Evolutionary conservation across 306 rosid genomes (phyloP), one percentile per base, ranked within the genome.

Genomic region (Castanea sativa): DNA sequence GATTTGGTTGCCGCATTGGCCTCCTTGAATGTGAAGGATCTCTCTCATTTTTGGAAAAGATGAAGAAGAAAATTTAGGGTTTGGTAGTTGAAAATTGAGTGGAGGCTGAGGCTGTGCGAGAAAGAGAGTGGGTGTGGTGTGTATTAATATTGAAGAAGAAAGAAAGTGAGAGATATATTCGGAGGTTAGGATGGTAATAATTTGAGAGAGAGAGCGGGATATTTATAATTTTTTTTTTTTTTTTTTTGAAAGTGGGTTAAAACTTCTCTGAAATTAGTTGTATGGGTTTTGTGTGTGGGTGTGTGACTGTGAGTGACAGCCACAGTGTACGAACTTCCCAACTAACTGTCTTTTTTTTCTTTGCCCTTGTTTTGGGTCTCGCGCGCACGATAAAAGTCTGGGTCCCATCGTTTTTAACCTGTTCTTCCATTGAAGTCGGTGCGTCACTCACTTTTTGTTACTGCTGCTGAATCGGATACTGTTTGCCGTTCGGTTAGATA

Each of bases 1-100:
- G 88, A 93, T 93, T 73, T 93, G 98, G 91, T 93, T 93, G 23
- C 98, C 98, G 79, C 98, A 93, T 86, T 93, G 98, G 79, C 98
- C 98, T 27, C 93, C 98, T 69, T 93, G 97, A 38, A 93, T 84
- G 78, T 93, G 98, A 85, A 93, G 79, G 82, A 93, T 93, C 86
- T 93, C 98, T 76, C 97, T 90, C 98, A 93, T 93, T 76, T 78
- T 75, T 56, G 53, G 12, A 5, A 43, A 20, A 32, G 38, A 67
- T 69, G 67, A 73, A 30, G 53, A 16, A 20, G 65, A 59, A 21
- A 29, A 23, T 59, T 5, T 59, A 27, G 32, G 13, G 33, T 23
- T 25, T 23, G 65, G 35, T 12, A 23, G 33, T 12, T 25, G 67
- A 25, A 60, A 60, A 21, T 25, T 23, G 67, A 60, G 18, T 49